Percentiles rank a stretch among this genome's conserved stretches.
Evolutionary conservation across 148 eudicot genomes (phyloP).

Genomic region (Vaccinium myrtillus): DNA sequence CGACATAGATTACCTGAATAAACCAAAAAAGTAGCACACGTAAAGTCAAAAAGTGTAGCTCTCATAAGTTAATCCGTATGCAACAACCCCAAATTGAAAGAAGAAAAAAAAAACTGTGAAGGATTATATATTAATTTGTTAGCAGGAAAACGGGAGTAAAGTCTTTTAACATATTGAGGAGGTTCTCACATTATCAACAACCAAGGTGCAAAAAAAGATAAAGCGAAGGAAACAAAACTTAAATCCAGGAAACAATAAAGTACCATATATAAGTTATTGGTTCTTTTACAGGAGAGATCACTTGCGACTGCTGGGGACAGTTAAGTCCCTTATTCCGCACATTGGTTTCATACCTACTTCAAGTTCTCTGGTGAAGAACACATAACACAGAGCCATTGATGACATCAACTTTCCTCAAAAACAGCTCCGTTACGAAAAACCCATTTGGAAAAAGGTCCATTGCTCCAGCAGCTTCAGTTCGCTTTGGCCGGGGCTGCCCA

Average conservation of each 20-base stretch:
- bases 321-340: background rate
- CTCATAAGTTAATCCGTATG: background rate
- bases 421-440: background rate
- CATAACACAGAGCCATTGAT: background rate
- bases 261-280: background rate
- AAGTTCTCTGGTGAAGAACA: background rate
- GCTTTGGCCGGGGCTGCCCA: background rate
- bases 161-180: background rate
- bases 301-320: background rate
- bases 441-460: background rate
- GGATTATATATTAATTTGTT: no score
- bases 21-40: background rate
- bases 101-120: no score
- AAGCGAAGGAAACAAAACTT: background rate
- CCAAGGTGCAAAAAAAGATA: background rate
- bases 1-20: background rate
- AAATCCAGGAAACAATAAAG: background rate
- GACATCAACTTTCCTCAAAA: background rate
- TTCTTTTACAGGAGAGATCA: background rate
- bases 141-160: no score
- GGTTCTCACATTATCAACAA: background rate
- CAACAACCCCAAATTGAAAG: no score
- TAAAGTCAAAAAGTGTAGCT: background rate
- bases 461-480: background rate
- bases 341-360: background rate